Evolutionary conservation across 495 filamentous ascomycete species (phyloP).

Genomic region (Aspergillus cristatus): DNA sequence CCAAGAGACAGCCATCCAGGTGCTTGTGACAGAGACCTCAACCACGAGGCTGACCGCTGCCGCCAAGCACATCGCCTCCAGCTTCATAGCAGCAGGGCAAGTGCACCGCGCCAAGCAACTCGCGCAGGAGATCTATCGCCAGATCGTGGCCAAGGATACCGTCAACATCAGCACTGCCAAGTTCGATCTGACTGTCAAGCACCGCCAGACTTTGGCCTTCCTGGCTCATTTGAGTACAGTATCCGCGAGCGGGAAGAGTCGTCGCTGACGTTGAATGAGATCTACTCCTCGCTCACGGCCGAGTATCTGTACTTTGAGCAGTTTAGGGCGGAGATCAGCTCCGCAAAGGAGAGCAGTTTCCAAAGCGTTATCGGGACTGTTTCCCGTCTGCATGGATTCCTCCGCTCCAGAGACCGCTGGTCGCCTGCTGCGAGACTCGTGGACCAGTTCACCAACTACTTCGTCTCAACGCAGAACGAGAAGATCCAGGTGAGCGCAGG

Average conservation of each 20-base stretch:
- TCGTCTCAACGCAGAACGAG: constrained; percentile 22
- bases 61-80: constrained; percentile 22
- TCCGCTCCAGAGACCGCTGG: constrained; percentile 18
- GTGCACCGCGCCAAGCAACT: constrained; percentile 20
- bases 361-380: constrained; percentile 16
- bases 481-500: constrained; percentile 14
- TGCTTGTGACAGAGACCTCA: constrained; percentile 20
- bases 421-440: constrained; percentile 13
- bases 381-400: constrained; percentile 23
- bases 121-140: constrained; percentile 27
- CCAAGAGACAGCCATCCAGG: constrained; percentile 24
- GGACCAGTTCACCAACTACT: constrained; percentile 17
- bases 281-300: constrained; percentile 25
- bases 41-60: constrained; percentile 20
- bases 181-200: constrained; percentile 18
- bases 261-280: constrained; percentile 24
- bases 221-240: constrained; percentile 30
- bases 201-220: constrained; percentile 28
- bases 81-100: constrained; percentile 24
- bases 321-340: constrained; percentile 18
- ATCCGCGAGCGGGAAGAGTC: constrained; percentile 14
- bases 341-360: constrained; percentile 22
- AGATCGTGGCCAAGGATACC: constrained; percentile 17
- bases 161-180: constrained; percentile 7
- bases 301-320: constrained; percentile 32